Evolutionary conservation across 2,329 filamentous ascomycete species (phyloP).

Genomic region (Ambrosiella cleistominuta): DNA sequence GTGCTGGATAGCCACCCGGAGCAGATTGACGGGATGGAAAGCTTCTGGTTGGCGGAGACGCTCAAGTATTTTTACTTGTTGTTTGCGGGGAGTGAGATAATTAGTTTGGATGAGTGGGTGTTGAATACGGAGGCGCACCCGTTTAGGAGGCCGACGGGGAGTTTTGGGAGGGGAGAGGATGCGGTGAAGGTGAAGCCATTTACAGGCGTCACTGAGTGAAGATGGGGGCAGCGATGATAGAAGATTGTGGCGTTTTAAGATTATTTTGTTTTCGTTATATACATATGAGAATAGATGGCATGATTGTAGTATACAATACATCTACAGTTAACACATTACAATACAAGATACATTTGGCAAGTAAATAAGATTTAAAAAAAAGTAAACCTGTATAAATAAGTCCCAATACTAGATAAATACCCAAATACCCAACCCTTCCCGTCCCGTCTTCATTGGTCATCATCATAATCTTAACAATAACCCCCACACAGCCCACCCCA

Average conservation of each 20-base stretch:
- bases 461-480: too few relatives aligned
- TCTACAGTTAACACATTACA: too few relatives aligned
- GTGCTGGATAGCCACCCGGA: conserved; percentile 30
- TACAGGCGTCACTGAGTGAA: not conserved
- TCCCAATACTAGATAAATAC: too few relatives aligned
- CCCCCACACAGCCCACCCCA: too few relatives aligned
- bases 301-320: too few relatives aligned
- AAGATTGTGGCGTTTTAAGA: not conserved
- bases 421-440: too few relatives aligned
- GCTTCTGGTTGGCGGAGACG: conserved; percentile 81
- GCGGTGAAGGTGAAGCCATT: conserved; percentile 2
- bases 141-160: conserved; percentile 28
- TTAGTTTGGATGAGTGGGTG: conserved; percentile 52
- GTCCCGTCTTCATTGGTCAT: too few relatives aligned
- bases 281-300: too few relatives aligned
- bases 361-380: too few relatives aligned
- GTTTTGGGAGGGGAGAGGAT: conserved; percentile 8
- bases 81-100: conserved; percentile 48
- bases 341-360: too few relatives aligned
- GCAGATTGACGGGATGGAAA: conserved; percentile 55
- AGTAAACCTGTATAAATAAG: too few relatives aligned
- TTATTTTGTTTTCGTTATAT: not conserved
- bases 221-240: not conserved
- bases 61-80: conserved; percentile 84
- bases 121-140: conserved; percentile 48